A percentile compares a stretch with the other conserved stretches of the same genome.
Conservation (phyloP, 345 rosid genomes). For the Erucastrum elatum region DNA sequence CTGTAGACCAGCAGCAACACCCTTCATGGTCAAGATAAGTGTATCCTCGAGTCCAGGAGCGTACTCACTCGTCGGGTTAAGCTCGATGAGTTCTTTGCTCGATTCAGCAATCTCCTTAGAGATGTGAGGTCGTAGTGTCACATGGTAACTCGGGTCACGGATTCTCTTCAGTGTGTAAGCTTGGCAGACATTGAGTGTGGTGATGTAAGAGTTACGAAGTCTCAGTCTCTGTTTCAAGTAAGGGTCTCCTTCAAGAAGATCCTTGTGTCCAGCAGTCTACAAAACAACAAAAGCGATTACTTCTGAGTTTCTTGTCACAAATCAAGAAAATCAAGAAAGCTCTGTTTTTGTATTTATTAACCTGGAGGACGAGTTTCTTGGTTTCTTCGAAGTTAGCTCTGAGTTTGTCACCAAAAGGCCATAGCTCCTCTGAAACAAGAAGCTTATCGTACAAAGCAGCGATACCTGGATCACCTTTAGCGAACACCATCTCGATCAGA, state of each 20-base stretch:
- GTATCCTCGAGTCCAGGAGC: slow-evolving; percentile 96
- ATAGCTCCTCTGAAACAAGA: slow-evolving; percentile 79
- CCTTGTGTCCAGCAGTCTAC: slow-evolving; percentile 91
- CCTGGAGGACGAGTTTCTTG: slow-evolving; percentile 86
- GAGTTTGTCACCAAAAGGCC: slow-evolving; percentile 74
- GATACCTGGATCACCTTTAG: slow-evolving; percentile 94
- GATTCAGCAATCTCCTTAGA: slow-evolving; percentile 75
- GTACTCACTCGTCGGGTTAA: slow-evolving; percentile 86
- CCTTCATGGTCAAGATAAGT: slow-evolving; percentile 95
- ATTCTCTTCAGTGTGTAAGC: slow-evolving; percentile 92
- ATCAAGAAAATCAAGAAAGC: not conserved
- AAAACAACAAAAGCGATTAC: not conserved
- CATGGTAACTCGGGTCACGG: slow-evolving; percentile 82
- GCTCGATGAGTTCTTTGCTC: slow-evolving; percentile 70
- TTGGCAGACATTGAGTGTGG: slow-evolving; percentile 95
- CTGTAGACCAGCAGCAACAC: slow-evolving; percentile 93
- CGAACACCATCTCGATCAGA: slow-evolving; percentile 97
- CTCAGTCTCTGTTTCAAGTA: slow-evolving; percentile 93
- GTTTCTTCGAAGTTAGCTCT: slow-evolving; percentile 77
- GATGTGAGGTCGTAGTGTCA: slow-evolving; percentile 69
- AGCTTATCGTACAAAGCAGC: slow-evolving; percentile 87
- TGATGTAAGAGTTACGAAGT: slow-evolving; percentile 91
- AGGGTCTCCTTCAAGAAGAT: slow-evolving; percentile 94
- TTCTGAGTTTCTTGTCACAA: not conserved
- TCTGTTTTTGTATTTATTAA: slow-evolving; percentile 18